A percentile compares a stretch with the other conserved stretches of the same genome.
Evolutionary conservation across 2,329 filamentous ascomycete species (phyloP).

Genomic region (Albophoma yamanashiensis): DNA sequence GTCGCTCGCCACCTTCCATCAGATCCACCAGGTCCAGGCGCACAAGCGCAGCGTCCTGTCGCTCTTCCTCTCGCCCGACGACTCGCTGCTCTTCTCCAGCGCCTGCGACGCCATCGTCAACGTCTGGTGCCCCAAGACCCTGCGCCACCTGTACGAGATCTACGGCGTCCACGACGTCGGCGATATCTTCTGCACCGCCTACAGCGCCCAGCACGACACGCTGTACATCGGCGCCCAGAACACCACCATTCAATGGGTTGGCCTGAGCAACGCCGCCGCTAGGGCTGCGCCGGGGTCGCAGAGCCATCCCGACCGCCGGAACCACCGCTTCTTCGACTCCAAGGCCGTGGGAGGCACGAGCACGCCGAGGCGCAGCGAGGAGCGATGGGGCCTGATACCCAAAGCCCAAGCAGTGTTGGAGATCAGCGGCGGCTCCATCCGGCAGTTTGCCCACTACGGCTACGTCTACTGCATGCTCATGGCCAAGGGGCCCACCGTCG

Average conservation of each 20-base stretch:
- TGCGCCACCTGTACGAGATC: conserved; percentile 74
- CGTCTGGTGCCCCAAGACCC: conserved; percentile 73
- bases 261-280: conserved; percentile 52
- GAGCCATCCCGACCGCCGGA: conserved; percentile 63
- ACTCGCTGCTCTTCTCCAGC: conserved; percentile 74
- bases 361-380: conserved; percentile 60
- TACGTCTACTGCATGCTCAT: conserved; percentile 96
- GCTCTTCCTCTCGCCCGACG: conserved; percentile 67
- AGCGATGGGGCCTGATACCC: conserved; percentile 44
- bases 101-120: conserved; percentile 91
- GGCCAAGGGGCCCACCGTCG: conserved; percentile 54
- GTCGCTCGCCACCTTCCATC: conserved; percentile 80
- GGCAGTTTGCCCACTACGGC: conserved; percentile 86
- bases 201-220: conserved; percentile 68
- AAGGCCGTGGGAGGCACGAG: conserved; percentile 71
- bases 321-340: conserved; percentile 90
- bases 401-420: conserved; percentile 53
- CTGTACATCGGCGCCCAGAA: conserved; percentile 92
- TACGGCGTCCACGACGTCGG: conserved; percentile 92
- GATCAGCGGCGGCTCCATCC: conserved; percentile 70
- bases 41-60: conserved; percentile 88
- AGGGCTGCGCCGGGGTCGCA: conserved; percentile 51
- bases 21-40: conserved; percentile 67
- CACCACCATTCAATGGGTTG: conserved; percentile 88
- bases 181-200: conserved; percentile 91